Conservation (phyloP, 768 basidiomycete genomes). For the Lactarius indigo region DNA sequence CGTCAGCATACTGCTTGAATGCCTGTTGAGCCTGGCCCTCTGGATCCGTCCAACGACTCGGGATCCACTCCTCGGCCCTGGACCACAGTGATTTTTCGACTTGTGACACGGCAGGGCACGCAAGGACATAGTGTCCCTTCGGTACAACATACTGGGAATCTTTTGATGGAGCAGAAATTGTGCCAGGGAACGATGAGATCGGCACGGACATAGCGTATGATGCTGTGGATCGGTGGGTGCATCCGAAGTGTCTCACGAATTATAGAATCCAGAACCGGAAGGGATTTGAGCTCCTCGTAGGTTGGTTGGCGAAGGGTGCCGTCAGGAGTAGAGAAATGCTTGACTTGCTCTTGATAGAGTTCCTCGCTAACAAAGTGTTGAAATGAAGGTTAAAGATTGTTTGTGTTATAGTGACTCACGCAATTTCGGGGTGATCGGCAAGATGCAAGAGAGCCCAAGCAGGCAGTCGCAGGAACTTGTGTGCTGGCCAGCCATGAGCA, state of each 20-base stretch:
- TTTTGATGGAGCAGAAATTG: constrained; percentile 74
- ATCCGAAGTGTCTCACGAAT: constrained; percentile 92
- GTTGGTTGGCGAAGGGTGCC: constrained; percentile 77
- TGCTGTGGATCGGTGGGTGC: constrained; percentile 94
- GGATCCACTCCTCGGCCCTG: constrained; percentile 68
- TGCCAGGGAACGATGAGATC: constrained; percentile 79
- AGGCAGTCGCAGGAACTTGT: constrained; percentile 89
- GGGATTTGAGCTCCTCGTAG: constrained; percentile 79
- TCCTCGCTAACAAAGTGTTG: constrained; percentile 51
- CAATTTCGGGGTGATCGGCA: constrained; percentile 68
- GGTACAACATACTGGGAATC: constrained; percentile 80
- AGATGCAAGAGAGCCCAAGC: constrained; percentile 90
- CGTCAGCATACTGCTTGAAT: constrained; percentile 68
- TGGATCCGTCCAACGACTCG: constrained; percentile 80
- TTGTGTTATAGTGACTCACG: constrained; percentile 45
- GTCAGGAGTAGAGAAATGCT: constrained; percentile 72
- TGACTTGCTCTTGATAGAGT: constrained; percentile 87
- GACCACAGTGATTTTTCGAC: constrained; percentile 84
- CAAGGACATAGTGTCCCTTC: constrained; percentile 84
- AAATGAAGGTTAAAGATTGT: constrained; percentile 5
- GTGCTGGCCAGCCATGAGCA: constrained; percentile 99
- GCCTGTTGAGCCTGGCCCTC: constrained; percentile 80
- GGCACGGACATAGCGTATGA: constrained; percentile 88
- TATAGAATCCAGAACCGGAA: constrained; percentile 81
- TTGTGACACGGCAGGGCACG: constrained; percentile 85